These are phyloP conservation scores for Rhynchospora pubera DNA, from an alignment of 176 grass and related monocot species.

Conservation along the genomic window DNA sequence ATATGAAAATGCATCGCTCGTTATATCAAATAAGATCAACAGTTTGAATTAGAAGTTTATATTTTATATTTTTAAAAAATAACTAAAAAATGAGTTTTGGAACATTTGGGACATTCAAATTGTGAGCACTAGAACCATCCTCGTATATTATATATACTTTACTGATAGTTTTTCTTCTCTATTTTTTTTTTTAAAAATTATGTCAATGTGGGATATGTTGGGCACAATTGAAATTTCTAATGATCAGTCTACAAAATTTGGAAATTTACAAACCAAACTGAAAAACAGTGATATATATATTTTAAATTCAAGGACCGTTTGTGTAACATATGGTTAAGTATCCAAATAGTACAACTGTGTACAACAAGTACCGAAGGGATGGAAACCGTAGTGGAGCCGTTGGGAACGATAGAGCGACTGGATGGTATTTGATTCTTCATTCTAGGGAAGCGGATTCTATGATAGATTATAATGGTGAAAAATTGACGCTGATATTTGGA, in stretches of 20 bases:
- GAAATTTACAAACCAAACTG: neutral
- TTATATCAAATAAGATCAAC: no score
- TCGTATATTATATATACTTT: neutral
- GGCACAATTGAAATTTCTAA: neutral
- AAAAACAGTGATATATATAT: neutral
- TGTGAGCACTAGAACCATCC: no score
- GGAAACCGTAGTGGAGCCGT: neutral
- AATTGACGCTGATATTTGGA: neutral
- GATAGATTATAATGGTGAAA: neutral
- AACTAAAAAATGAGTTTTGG: no score
- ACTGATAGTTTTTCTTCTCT: neutral
- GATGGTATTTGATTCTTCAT: neutral
- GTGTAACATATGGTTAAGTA: neutral
- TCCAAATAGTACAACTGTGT: neutral
- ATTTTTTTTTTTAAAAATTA: neutral
- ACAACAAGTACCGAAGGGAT: neutral
- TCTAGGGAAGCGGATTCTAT: neutral
- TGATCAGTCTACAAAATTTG: neutral
- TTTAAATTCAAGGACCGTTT: neutral
- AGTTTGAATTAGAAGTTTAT: no score
- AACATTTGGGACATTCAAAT: no score
- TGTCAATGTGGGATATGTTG: neutral
- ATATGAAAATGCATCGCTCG: no score
- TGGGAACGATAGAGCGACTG: neutral
- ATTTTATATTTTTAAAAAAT: no score